Base-by-base conservation (phyloP, 2,329 filamentous ascomycete species). In the Aspergillus ibericus region DNA sequence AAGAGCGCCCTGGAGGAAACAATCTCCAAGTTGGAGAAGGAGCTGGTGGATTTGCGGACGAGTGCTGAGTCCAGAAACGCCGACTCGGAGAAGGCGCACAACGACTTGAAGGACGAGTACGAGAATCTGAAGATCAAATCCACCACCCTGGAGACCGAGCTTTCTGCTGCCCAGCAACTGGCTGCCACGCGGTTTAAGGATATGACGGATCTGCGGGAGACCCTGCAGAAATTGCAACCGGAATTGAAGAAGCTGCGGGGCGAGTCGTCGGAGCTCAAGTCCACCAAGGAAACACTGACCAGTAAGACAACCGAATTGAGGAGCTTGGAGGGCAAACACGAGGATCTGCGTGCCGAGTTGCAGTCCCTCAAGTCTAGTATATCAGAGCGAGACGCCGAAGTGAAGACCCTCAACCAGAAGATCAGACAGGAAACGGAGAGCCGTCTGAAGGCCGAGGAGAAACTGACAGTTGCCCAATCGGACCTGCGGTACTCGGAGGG, bases 101-200 rank as follows among this genome's bases (percentile, higher is more conserved):
- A 65, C 49, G 82, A 83, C 59, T 70, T 92, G 7, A 82, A 84
- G 53, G 76, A 76, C 2, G 88, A 93, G 56, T 85, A 91, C 59
- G 83, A 93, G 42, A 86, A 87, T 42, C 80, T 96, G 35, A 92
- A 90, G 74, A 77, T 82, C 18, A 91, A 88, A 72, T 85, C 88
- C 0, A 80, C 85, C 1, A 83, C 84, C 0, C 75, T 97, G 16
- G 88, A 96, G 69, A 91, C 89, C 0, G 93, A 99, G 70, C 82
- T 98, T 3, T 89, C 87, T 1, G 92, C 92, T 2, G 89, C 93
- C 0, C 88, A 97, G 72, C 87, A 96, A 74, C 83, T 98, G 12
- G 92, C 95, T 0, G 88, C 96, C 60, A 89, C 85, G 15, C 84
- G 95, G 29, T 98, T 92, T 80, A 96, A 92, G 73, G 93, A 98